Evolutionary conservation across 176 grass and related monocot species (phyloP).

Genomic region (Ampelocalamus luodianensis): DNA sequence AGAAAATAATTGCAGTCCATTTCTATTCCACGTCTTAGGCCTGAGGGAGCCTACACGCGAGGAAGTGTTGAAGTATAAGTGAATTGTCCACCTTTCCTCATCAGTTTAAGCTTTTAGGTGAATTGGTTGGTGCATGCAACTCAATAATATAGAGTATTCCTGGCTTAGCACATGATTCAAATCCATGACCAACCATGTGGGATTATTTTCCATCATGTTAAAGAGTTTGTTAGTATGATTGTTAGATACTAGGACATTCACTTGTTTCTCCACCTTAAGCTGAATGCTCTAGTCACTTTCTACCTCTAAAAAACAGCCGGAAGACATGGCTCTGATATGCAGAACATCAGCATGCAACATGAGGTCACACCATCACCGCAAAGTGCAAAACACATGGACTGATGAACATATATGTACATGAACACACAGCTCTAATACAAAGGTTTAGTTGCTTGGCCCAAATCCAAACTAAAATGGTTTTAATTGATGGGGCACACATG

Average conservation of each 20-base stretch:
- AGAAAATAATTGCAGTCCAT: too few relatives aligned
- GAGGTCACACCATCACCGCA: background rate
- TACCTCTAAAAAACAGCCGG: constrained; percentile 6
- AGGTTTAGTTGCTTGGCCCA: background rate
- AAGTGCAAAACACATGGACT: background rate
- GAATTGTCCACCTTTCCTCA: too few relatives aligned
- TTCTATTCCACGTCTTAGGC: too few relatives aligned
- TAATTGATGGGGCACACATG: constrained; percentile 9
- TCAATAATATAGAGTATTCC: too few relatives aligned
- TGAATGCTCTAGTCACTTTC: constrained; percentile 24
- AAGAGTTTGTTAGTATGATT: background rate
- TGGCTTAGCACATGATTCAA: constrained; percentile 20
- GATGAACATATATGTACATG: background rate
- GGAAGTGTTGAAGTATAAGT: too few relatives aligned
- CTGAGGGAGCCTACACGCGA: too few relatives aligned
- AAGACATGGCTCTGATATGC: constrained; percentile 13
- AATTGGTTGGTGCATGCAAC: too few relatives aligned
- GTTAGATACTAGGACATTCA: constrained; percentile 1
- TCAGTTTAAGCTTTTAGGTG: too few relatives aligned
- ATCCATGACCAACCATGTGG: constrained; percentile 8
- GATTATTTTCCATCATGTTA: constrained; percentile 8
- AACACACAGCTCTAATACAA: background rate
- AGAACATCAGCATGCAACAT: constrained; percentile 5
- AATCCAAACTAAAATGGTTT: constrained; percentile 17
- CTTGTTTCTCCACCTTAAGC: background rate